Evolutionary conservation across 129 eudicot species (phyloP).

Genomic region (Daucus carota): DH1_v3.0 NC_030383.2:59579501-59580000

Average conservation of each 20-base stretch:
- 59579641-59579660: too few relatives aligned
- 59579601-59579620: too few relatives aligned
- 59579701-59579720: conserved; percentile 12
- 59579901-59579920: not conserved
- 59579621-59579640: too few relatives aligned
- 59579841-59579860: not conserved
- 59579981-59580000: conserved; percentile 71
- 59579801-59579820: not conserved
- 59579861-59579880: too few relatives aligned
- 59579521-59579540: too few relatives aligned
- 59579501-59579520: too few relatives aligned
- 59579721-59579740: conserved; percentile 17
- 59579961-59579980: conserved; percentile 46
- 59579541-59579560: too few relatives aligned
- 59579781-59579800: conserved; percentile 17
- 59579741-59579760: not conserved
- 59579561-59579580: too few relatives aligned
- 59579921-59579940: not conserved
- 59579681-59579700: not conserved
- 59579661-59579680: not conserved
- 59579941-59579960: not conserved
- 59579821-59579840: not conserved
- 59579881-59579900: too few relatives aligned
- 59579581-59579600: too few relatives aligned
- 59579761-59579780: not conserved